phyloP scores from a whole-genome alignment of 352 stramenopile species.

The Stephanocyclus meneghinianus region DNA sequence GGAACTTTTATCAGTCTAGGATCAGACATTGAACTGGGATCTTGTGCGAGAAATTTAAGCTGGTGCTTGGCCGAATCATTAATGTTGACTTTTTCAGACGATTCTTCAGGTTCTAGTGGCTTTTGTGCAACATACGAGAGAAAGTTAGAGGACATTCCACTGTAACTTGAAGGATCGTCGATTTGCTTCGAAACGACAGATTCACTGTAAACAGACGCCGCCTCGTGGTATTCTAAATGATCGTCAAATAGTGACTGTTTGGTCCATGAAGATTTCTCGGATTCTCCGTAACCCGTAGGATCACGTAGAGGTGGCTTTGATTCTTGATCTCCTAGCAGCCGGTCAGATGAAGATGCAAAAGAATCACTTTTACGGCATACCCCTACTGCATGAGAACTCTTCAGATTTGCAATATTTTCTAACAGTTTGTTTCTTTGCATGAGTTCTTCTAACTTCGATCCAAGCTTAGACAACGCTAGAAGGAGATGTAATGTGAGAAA shows the following conservation, averaged over 20 bases:
- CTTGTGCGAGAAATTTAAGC: background rate
- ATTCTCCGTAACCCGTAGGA: conserved; percentile 1
- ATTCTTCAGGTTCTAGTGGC: conserved; percentile 28
- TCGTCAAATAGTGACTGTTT: conserved; percentile 10
- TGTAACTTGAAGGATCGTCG: background rate
- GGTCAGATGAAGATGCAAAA: background rate
- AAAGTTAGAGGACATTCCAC: conserved; percentile 28
- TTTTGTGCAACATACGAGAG: conserved; percentile 14
- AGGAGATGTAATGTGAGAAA: conserved; percentile 10
- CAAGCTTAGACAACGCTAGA: conserved; percentile 25
- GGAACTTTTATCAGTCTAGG: conserved; percentile 28
- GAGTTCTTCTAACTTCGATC: conserved; percentile 44
- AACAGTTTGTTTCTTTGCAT: conserved; percentile 41
- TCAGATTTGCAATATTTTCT: conserved; percentile 25
- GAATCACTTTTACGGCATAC: background rate
- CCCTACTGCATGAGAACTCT: conserved; percentile 15
- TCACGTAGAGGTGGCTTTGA: conserved; percentile 2
- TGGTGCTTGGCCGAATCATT: conserved; percentile 10
- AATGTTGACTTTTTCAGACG: conserved; percentile 1
- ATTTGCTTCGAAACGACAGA: background rate
- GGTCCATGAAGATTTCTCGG: background rate
- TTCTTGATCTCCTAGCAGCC: background rate
- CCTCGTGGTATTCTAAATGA: conserved; percentile 6
- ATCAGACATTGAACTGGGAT: background rate
- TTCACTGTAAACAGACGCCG: background rate